Base-by-base conservation (phyloP, 148 eudicot genomes). In the Salicornia ramosissima region DNA sequence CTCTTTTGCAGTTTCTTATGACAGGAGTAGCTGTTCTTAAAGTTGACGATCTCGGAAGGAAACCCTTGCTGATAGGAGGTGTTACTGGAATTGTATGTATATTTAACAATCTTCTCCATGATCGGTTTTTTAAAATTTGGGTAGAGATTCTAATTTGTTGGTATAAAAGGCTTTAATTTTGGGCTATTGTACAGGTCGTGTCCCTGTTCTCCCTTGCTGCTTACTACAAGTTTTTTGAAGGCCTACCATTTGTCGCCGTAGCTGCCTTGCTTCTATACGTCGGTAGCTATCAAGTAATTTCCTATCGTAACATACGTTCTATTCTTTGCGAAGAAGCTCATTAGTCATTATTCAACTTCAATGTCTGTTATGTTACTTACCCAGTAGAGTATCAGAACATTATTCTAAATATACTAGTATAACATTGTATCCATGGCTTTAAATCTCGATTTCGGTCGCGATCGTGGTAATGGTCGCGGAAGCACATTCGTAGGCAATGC, bases 21-120 rank as follows among this genome's bases (percentile, higher is more conserved):
- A 95, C 97, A 60, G 87, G 94, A 59, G 29, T 95, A 53, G 99
- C 99, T 64, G 97, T 95, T 78, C 85, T 95, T 26, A 87, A 89
- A 80, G 99, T 89, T 43, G 99, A 95, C 69, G 87, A 89, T 78
- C 86, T 95, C 66, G 99, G 99, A 65, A 84, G 99, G 79, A 89
- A 86, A 72, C 99, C 99, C 29, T 86, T 95, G 69, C 84, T 95
- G 21, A 89, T 95, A 64, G 97, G 83, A 42, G 99, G 99, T 42
- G 91, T 95, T 69, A 78, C 81, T 69, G 99, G 99, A 42, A 84
- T 95, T 75, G 99, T 95, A 91, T 12, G 92, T 81, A 53, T 47
- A 25, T 59, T 39, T 59, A 25, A 28, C 33, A 24, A 18, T 10
- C 21, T 72, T 64, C 29, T 53, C 11, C n/a, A n/a, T n/a, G n/a